Conservation (phyloP, 192 early-diverging fungal genomes). For the Backusella tarrabulga region DNA sequence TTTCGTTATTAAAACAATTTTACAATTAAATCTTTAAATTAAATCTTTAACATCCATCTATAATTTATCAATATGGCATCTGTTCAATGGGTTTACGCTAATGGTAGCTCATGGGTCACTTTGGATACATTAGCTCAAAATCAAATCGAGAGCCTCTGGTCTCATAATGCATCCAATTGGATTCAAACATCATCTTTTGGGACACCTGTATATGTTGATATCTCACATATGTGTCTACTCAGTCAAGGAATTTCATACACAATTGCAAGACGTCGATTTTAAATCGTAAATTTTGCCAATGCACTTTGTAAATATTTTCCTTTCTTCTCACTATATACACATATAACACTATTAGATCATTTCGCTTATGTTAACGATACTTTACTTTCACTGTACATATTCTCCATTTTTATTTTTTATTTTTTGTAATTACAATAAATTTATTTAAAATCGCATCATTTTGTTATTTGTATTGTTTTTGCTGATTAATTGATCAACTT, state of each 20-base stretch:
- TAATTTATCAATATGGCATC: not conserved
- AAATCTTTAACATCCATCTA: not conserved
- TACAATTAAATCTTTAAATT: not conserved
- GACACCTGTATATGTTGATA: slow-evolving; percentile 5
- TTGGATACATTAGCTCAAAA: not conserved
- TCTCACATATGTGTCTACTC: not conserved
- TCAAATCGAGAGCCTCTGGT: slow-evolving; percentile 7
- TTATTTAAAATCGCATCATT: not conserved
- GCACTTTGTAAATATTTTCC: not conserved
- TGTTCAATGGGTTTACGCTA: slow-evolving; percentile 14
- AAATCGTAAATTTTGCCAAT: not conserved
- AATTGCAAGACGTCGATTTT: not conserved
- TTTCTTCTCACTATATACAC: not conserved
- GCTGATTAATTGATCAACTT: not conserved
- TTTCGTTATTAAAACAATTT: not conserved
- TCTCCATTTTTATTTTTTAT: not conserved
- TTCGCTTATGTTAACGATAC: not conserved
- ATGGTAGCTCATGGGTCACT: not conserved
- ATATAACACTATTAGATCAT: not conserved
- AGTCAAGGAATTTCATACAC: slow-evolving; percentile 6
- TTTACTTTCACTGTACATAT: not conserved
- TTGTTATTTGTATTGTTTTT: not conserved
- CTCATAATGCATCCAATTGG: slow-evolving; percentile 9
- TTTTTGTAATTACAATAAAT: not conserved
- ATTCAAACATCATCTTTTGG: not conserved